Evolutionary conservation across 2,329 filamentous ascomycete genomes (phyloP), one percentile per base, ranked within the genome.

Genomic region (Penicillium sp.): DNA sequence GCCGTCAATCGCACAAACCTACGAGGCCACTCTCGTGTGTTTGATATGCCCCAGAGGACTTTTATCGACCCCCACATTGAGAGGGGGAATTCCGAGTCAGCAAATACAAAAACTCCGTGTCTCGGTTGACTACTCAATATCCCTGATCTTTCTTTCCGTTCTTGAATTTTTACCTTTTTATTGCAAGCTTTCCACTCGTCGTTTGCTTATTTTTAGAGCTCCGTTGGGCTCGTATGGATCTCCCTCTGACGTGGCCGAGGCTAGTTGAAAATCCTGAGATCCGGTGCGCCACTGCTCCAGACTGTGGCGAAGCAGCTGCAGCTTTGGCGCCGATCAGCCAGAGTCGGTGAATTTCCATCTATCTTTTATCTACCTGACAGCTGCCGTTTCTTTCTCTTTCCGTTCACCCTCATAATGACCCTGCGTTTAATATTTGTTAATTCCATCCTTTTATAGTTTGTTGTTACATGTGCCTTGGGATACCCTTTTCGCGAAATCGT

Each of bases 241-340:
- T 42, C 41, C 43, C 57, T 64, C 65, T 71, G 69, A 71, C 69
- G 68, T 71, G 69, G 61, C 53, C 57, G 50, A 51, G 51, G 53
- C 55, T 55, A 53, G 51, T 53, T 48, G 51, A 54, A 60, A 58
- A 51, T 49, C 48, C 46, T 51, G 48, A 43, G 44, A 44, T 31
- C 25, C 16, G 36, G 49, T 52, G 60, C 61, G 60, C 62, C 58
- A 61, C 49, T 56, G 55, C 62, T 64, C 61, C 61, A 60, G 50
- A 58, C 61, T 71, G 70, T 72, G 70, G 70, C 70, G 70, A 65
- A 73, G 70, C 61, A 57, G 54, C 56, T 71, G 67, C 66, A 68
- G 65, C 50, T 59, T 54, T 47, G 48, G 46, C 45, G 56, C 51
- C 48, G 55, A 62, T 58, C 60, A 46, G 27, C 50, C 49, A 59